These are phyloP conservation scores for Silene uniflora DNA, from an alignment of 148 eudicot genomes.

Conservation along the genomic window DNA sequence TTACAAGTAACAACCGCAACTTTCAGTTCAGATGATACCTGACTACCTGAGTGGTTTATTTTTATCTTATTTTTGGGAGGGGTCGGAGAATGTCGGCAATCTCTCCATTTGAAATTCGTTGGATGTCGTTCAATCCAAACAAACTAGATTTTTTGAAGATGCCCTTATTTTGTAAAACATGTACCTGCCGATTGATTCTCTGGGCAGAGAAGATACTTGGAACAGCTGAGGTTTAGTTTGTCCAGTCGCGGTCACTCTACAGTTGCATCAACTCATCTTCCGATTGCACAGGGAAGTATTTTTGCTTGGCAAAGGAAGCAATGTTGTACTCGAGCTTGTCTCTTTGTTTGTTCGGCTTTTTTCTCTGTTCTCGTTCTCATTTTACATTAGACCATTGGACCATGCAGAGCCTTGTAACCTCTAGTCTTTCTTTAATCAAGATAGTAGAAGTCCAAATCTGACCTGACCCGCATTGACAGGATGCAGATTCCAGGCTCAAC, in stretches of 20 bases:
- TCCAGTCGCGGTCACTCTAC: not conserved
- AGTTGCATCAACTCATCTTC: not conserved
- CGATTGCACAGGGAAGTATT: not conserved
- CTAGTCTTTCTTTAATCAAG: no score
- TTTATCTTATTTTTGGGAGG: not conserved
- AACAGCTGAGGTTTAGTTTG: not conserved
- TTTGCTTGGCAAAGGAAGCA: not conserved
- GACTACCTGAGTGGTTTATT: not conserved
- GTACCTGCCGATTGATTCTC: not conserved
- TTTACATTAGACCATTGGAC: no score
- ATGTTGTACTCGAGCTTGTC: not conserved
- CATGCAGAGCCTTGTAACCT: no score
- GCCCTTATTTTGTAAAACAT: slow-evolving; percentile 11
- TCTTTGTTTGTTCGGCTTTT: not conserved
- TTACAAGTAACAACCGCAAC: slow-evolving; percentile 38
- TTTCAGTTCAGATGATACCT: not conserved
- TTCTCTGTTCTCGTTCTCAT: not conserved
- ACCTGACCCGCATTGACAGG: no score
- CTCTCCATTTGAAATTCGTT: not conserved
- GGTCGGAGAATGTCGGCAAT: not conserved
- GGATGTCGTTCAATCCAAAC: not conserved
- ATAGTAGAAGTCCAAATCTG: no score
- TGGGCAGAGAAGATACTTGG: slow-evolving; percentile 6
- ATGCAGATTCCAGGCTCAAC: rapidly evolving
- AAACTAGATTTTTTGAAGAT: not conserved